Evolutionary conservation across 768 basidiomycete genomes (phyloP).

Genomic region (Kwoniella sp.): DNA sequence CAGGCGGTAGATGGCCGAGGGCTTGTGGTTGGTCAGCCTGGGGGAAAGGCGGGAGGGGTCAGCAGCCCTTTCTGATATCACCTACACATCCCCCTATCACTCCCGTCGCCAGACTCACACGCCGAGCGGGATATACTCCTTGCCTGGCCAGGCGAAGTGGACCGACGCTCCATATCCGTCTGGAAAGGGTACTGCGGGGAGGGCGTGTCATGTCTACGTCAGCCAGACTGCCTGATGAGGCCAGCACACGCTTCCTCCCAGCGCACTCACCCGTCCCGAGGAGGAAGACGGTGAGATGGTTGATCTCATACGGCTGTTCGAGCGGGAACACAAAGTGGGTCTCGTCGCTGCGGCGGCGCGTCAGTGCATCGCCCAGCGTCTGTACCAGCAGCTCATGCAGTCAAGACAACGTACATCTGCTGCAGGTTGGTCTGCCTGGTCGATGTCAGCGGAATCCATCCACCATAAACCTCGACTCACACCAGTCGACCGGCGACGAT

Average conservation of each 20-base stretch:
- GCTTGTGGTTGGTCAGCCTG: constrained; percentile 42
- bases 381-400: neutral
- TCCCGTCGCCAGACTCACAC: constrained; percentile 35
- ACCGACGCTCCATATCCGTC: constrained; percentile 48
- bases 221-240: neutral
- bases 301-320: constrained; percentile 47
- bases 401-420: constrained; percentile 31
- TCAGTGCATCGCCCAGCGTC: neutral
- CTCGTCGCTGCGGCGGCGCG: constrained; percentile 31
- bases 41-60: neutral
- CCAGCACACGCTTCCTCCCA: neutral
- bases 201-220: neutral
- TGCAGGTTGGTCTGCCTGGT: constrained; percentile 49
- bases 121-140: constrained; percentile 45
- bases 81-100: too few species aligned
- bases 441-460: neutral
- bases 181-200: constrained; percentile 46
- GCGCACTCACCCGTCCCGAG: constrained; percentile 40
- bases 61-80: too few species aligned
- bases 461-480: constrained; percentile 22
- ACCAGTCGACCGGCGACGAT: constrained; percentile 48
- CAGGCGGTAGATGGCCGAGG: constrained; percentile 45
- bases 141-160: constrained; percentile 48
- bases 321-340: constrained; percentile 49
- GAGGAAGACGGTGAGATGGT: constrained; percentile 48